These are phyloP conservation scores for Stagonosporopsis rhizophila DNA, from an alignment of 2,329 filamentous ascomycete genomes.

Conservation along the genomic window DNA sequence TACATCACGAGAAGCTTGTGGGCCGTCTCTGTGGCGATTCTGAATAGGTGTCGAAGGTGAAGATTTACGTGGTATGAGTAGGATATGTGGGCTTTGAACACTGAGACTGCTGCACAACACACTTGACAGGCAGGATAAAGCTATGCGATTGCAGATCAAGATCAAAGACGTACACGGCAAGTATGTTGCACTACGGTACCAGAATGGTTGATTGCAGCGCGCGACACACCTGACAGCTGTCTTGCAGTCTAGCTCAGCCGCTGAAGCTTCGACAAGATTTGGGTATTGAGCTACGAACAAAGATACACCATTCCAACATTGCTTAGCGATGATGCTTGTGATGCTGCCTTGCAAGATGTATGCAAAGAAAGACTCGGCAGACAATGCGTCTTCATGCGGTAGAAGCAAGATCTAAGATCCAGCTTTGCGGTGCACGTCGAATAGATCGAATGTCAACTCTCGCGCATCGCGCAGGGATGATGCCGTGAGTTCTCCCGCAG, in stretches of 20 bases:
- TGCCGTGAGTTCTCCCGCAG: conserved; percentile 1
- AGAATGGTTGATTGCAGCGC: not conserved
- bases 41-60: not conserved
- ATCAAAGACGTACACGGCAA: not conserved
- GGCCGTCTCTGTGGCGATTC: not conserved
- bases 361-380: too few relatives aligned
- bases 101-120: not conserved
- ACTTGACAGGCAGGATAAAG: not conserved
- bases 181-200: not conserved
- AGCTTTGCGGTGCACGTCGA: not conserved
- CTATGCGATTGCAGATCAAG: not conserved
- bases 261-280: not conserved
- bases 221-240: not conserved
- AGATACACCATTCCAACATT: not conserved
- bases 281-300: too few relatives aligned
- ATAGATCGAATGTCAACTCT: not conserved
- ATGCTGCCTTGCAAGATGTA: not conserved
- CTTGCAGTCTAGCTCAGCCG: not conserved
- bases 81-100: not conserved
- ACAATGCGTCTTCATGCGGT: not conserved
- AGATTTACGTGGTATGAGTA: not conserved
- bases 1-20: not conserved
- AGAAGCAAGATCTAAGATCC: not conserved
- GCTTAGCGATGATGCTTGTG: not conserved
- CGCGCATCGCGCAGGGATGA: conserved; percentile 1